phyloP scores from a whole-genome alignment of 805 yeast species.

The Lachancea mirantina region DNA sequence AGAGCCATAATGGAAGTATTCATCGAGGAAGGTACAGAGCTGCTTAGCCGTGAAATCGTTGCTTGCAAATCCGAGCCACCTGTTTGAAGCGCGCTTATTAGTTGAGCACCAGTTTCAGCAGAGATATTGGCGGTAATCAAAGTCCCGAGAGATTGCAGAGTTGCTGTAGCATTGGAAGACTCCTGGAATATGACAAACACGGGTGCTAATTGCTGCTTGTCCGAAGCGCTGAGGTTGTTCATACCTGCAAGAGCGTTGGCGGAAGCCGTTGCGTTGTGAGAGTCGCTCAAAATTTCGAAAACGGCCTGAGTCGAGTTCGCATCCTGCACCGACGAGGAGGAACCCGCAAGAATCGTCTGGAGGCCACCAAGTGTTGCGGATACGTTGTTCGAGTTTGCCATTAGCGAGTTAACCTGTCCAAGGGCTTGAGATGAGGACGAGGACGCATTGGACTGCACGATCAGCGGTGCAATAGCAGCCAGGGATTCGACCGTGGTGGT shows the following conservation, averaged over 20 bases:
- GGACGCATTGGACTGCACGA: slow-evolving; percentile 14
- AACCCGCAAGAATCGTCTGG: slow-evolving; percentile 13
- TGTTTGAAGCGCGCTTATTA: slow-evolving; percentile 15
- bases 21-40: slow-evolving; percentile 13
- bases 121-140: slow-evolving; percentile 21
- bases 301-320: slow-evolving; percentile 12
- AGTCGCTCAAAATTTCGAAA: slow-evolving; percentile 18
- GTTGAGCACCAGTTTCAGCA: slow-evolving; percentile 10
- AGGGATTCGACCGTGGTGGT: slow-evolving; percentile 22
- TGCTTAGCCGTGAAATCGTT: slow-evolving; percentile 11
- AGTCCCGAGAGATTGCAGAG: slow-evolving; percentile 16
- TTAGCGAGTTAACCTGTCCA: slow-evolving; percentile 11
- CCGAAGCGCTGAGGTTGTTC: slow-evolving; percentile 18
- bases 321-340: slow-evolving; percentile 2
- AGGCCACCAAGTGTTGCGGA: slow-evolving; percentile 18
- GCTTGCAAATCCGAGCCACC: slow-evolving; percentile 10
- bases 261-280: slow-evolving; percentile 21
- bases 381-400: slow-evolving; percentile 15
- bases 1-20: slow-evolving; percentile 17
- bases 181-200: slow-evolving; percentile 19
- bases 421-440: slow-evolving; percentile 11
- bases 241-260: slow-evolving; percentile 21
- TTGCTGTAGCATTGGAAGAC: slow-evolving; percentile 19
- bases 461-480: slow-evolving; percentile 24
- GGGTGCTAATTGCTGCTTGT: slow-evolving; percentile 21